phyloP scores from a whole-genome alignment of 345 rosid genomes.

The Linum lewisii region DNA sequence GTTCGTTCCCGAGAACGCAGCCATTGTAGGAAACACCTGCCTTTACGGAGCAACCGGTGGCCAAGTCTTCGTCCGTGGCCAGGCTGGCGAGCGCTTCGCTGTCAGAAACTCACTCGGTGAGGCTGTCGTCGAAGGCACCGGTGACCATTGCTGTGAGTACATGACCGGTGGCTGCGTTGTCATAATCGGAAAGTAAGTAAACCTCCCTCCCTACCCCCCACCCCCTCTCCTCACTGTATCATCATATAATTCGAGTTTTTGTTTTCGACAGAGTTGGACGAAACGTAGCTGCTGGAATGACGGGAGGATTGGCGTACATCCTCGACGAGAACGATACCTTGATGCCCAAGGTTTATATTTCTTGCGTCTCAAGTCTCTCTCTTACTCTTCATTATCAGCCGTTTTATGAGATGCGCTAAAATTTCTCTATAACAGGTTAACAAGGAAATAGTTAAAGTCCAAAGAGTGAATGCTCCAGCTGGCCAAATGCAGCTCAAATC shows the following conservation, averaged over 20 bases:
- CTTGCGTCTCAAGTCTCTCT: background rate
- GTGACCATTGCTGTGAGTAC: slow-evolving; percentile 96
- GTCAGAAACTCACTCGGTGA: slow-evolving; percentile 95
- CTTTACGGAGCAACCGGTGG: slow-evolving; percentile 98
- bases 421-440: slow-evolving; percentile 43
- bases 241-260: slow-evolving; percentile 9
- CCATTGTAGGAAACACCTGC: slow-evolving; percentile 95
- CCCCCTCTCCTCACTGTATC: background rate
- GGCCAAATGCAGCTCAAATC: slow-evolving; percentile 90
- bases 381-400: background rate
- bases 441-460: slow-evolving; percentile 87
- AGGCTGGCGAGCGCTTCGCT: slow-evolving; percentile 97
- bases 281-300: slow-evolving; percentile 99
- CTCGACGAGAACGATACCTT: slow-evolving; percentile 86
- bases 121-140: slow-evolving; percentile 99
- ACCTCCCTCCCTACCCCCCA: slow-evolving; percentile 1
- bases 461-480: slow-evolving; percentile 90
- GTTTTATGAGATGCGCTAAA: no score
- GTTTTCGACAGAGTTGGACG: slow-evolving; percentile 73
- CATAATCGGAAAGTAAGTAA: slow-evolving; percentile 88
- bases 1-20: slow-evolving; percentile 81
- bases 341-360: slow-evolving; percentile 64
- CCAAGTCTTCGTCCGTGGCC: slow-evolving; percentile 87
- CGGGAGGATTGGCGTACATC: slow-evolving; percentile 91
- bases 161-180: slow-evolving; percentile 99